These are phyloP conservation scores for Plasmodium cynomolgi DNA, from an alignment of 169 alveolate genomes.

Conservation along the genomic window DNA sequence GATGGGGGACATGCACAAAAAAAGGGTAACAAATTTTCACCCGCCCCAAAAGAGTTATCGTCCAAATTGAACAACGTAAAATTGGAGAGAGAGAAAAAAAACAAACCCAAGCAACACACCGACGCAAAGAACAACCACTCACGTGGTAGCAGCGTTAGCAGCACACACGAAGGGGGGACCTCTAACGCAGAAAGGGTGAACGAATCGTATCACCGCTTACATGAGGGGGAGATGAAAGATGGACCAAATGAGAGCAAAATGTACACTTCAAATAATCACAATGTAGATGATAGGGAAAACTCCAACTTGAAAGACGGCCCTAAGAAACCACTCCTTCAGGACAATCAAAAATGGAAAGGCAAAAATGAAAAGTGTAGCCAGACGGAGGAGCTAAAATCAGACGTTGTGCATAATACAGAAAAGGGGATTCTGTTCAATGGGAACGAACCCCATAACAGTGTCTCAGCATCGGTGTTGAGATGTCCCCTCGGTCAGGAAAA, in stretches of 20 bases:
- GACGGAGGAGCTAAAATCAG: constrained; percentile 13
- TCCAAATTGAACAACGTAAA: background rate
- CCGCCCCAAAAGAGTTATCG: background rate
- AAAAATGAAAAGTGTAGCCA: constrained; percentile 20
- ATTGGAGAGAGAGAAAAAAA: background rate
- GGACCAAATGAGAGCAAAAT: background rate
- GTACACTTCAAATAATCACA: background rate
- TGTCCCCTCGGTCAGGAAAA: background rate
- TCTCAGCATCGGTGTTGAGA: background rate
- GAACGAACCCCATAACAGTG: background rate
- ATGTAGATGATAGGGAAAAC: background rate
- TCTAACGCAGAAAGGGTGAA: background rate
- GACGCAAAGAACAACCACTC: background rate
- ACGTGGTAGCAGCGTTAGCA: background rate
- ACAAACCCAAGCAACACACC: background rate
- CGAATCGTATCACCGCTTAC: background rate
- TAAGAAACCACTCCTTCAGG: background rate
- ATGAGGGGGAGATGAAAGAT: background rate
- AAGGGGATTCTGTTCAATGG: background rate
- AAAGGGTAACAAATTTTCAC: background rate
- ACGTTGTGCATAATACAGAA: background rate
- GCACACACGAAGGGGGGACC: background rate
- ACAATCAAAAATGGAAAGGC: background rate
- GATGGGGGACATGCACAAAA: background rate
- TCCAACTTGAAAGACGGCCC: background rate